Base-by-base conservation (phyloP, 163 green algal species). In the Chlamydomonas reinhardtii region DNA sequence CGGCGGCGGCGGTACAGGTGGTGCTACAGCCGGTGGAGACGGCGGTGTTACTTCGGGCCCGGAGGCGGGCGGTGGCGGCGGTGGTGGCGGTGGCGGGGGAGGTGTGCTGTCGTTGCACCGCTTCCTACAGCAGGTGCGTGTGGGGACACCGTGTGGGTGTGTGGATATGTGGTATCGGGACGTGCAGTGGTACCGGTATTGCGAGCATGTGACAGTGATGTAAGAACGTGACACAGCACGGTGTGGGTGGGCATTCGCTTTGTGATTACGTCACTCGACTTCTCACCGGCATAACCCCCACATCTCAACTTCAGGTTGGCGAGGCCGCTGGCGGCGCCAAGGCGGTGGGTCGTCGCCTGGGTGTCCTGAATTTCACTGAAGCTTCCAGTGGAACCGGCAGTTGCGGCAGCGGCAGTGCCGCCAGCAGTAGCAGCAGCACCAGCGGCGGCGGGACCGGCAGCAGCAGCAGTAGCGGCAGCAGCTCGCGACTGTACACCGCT, bases 111-210 rank as follows among this genome's bases (percentile, higher is more conserved):
- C 64, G 37, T n/a, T 84, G 17, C 74, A 65, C 15, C 27, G 48
- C 27, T 84, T 84, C 65, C 43, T 84, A 0, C 76, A 66, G 6
- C 76, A 84, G 76, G 76, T 84, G 32, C 43, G 48, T 56, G 48
- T 19, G 48, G 48, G 48, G 12, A 54, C 6, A 54, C 11, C 39
- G 27, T 16, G 37, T 8, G 73, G 73, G 43, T 2, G 54, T 48
- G 39, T 48, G 39, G 39, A 8, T 48, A n/a, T n/a, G n/a, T n/a
- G n/a, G n/a, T n/a, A n/a, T n/a, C n/a, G n/a, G n/a, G n/a, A n/a
- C n/a, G n/a, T n/a, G n/a, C n/a, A n/a, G n/a, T n/a, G n/a, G n/a
- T n/a, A n/a, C n/a, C n/a, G n/a, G n/a, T n/a, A n/a, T n/a, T n/a
- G n/a, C n/a, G n/a, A n/a, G n/a, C n/a, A n/a, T n/a, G n/a, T n/a